Percentiles rank a stretch among this genome's conserved stretches.
Conservation (phyloP, 2,329 filamentous ascomycete genomes). For the Ilyonectria destructans region DNA sequence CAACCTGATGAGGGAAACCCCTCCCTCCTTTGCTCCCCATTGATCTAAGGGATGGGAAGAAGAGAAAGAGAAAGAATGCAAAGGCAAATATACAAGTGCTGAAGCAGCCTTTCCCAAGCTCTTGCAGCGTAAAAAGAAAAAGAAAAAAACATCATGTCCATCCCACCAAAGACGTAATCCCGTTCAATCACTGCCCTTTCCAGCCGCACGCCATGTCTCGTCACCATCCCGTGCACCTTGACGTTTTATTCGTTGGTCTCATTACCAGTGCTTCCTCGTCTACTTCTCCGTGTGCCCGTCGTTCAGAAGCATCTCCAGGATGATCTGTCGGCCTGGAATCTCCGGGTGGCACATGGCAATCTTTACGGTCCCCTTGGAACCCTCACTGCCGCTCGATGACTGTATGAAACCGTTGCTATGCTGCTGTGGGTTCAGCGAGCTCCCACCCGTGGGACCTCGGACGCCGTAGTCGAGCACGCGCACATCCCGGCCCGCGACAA, state of each 20-base stretch:
- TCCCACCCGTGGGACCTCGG: slow-evolving; percentile 71
- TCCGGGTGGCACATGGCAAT: slow-evolving; percentile 96
- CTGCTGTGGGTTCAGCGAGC: slow-evolving; percentile 55
- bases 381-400: slow-evolving; percentile 58
- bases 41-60: slow-evolving; percentile 23
- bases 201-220: slow-evolving; percentile 16
- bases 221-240: slow-evolving; percentile 16
- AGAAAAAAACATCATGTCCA: slow-evolving; percentile 14
- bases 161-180: slow-evolving; percentile 16
- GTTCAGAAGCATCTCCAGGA: slow-evolving; percentile 94
- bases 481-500: slow-evolving; percentile 93
- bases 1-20: slow-evolving; percentile 7
- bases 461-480: slow-evolving; percentile 91
- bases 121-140: slow-evolving; percentile 5
- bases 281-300: slow-evolving; percentile 78
- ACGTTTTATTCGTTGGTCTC: slow-evolving; percentile 26
- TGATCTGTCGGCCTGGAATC: slow-evolving; percentile 85
- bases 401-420: slow-evolving; percentile 55
- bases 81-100: slow-evolving; percentile 19
- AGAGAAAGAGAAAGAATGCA: background rate
- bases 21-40: background rate
- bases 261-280: slow-evolving; percentile 13
- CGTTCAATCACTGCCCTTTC: slow-evolving; percentile 9
- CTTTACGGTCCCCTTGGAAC: slow-evolving; percentile 86
- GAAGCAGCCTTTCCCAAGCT: slow-evolving; percentile 6